Percentiles rank a stretch among this genome's conserved stretches.
These are phyloP conservation scores for Penicillium sp. DNA, from an alignment of 2,329 filamentous ascomycete genomes.

Conservation along the genomic window DNA sequence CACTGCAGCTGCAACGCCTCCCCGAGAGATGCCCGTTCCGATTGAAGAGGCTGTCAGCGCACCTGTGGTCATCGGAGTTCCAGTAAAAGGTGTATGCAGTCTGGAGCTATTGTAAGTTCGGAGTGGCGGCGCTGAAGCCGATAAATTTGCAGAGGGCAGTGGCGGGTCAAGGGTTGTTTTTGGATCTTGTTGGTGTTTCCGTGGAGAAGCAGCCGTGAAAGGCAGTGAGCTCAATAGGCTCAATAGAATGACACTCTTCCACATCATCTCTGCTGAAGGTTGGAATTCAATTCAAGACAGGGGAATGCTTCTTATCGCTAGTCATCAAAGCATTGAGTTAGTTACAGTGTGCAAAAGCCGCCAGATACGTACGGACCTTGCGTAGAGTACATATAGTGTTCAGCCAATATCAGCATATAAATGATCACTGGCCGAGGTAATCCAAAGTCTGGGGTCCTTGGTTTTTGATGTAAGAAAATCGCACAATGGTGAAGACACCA, in stretches of 20 bases:
- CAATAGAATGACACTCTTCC: slow-evolving; percentile 14
- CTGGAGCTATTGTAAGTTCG: slow-evolving; percentile 54
- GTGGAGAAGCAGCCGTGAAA: slow-evolving; percentile 18
- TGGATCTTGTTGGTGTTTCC: background rate
- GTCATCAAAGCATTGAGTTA: background rate
- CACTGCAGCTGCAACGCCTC: slow-evolving; percentile 60
- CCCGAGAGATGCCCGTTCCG: slow-evolving; percentile 57
- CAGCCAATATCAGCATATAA: background rate
- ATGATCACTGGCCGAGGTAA: background rate
- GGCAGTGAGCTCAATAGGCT: slow-evolving; percentile 21
- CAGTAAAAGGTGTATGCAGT: slow-evolving; percentile 67
- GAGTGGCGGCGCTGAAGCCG: slow-evolving; percentile 35
- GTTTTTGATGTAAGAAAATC: background rate
- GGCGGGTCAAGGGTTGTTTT: background rate
- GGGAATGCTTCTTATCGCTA: background rate
- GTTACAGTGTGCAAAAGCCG: background rate
- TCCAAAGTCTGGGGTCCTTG: background rate
- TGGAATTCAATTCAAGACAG: background rate
- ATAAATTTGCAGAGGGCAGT: background rate
- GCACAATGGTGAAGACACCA: background rate
- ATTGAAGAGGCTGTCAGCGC: slow-evolving; percentile 56
- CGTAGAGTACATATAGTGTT: background rate
- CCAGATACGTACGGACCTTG: background rate
- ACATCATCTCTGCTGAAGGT: slow-evolving; percentile 13
- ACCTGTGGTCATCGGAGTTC: slow-evolving; percentile 67